Percentiles rank a stretch among this genome's conserved stretches.
Evolutionary conservation across 192 early-diverging fungal genomes (phyloP).

Genomic region (Powellomyces hirtus): DNA sequence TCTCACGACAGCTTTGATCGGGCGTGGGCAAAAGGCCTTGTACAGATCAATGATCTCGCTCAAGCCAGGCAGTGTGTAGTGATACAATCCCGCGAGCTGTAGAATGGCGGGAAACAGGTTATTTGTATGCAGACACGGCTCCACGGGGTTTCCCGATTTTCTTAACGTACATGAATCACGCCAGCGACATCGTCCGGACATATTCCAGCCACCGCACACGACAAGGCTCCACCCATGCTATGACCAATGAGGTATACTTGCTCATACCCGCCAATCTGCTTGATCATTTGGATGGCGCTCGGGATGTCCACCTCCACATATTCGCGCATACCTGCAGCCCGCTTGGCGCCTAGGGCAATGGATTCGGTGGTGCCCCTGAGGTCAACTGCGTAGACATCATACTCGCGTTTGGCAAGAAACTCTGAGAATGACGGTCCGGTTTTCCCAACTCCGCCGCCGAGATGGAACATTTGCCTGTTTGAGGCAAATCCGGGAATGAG

Average conservation of each 20-base stretch:
- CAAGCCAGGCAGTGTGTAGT: slow-evolving; percentile 35
- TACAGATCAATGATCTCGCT: slow-evolving; percentile 42
- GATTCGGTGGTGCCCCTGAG: slow-evolving; percentile 41
- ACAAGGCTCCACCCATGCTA: slow-evolving; percentile 49
- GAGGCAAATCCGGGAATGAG: slow-evolving; percentile 46
- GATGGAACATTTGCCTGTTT: slow-evolving; percentile 44
- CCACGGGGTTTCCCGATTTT: not conserved
- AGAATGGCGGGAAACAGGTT: not conserved
- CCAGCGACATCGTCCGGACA: slow-evolving; percentile 46
- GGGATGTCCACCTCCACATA: slow-evolving; percentile 50
- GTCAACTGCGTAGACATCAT: slow-evolving; percentile 45
- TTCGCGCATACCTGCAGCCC: slow-evolving; percentile 26
- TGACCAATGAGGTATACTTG: slow-evolving; percentile 49
- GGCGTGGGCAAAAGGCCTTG: slow-evolving; percentile 26
- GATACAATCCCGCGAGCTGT: slow-evolving; percentile 44
- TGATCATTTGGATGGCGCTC: slow-evolving; percentile 40
- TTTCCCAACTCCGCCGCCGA: slow-evolving; percentile 39
- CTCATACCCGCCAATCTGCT: slow-evolving; percentile 30
- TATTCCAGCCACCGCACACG: slow-evolving; percentile 43
- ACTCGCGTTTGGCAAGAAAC: slow-evolving; percentile 37
- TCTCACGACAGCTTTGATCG: slow-evolving; percentile 25
- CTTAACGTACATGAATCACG: slow-evolving; percentile 36
- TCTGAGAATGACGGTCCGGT: slow-evolving; percentile 44
- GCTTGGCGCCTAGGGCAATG: slow-evolving; percentile 19
- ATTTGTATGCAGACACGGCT: not conserved